Evolutionary conservation across 2,329 filamentous ascomycete species (phyloP), one percentile per base, ranked within the genome.

Genomic region (Alternaria rosae): DNA sequence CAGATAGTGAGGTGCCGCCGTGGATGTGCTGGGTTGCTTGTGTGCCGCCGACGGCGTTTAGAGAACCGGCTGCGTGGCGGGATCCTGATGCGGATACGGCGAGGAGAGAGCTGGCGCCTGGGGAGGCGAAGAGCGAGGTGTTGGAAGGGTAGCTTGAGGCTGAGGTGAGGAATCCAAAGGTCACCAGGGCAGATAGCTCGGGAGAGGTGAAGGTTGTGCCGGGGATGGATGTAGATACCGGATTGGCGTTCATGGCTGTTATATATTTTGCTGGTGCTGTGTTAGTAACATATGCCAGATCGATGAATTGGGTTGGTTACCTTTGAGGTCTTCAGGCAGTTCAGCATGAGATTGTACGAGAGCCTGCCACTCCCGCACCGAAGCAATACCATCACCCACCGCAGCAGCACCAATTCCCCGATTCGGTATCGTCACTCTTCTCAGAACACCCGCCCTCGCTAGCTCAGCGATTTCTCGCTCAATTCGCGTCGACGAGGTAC

Each of bases 381-480:
- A 81, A 13, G 91, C 85, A 11, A 93, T 79, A 1, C 86, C 87
- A 74, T 93, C 90, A 12, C 89, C 89, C 50, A 87, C 83, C 15
- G 85, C 84, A 12, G 78, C 73, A n/a, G 85, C 83, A 54, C 87
- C 86, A 63, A 83, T 83, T 4, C 86, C 88, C 11, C 88, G 81
- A 38, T 86, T 82, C 12, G 88, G 86, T n/a, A 93, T 85, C 2
- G 85, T 83, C 11, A 93, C 82, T 73, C 87, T 87, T 43, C 89
- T 82, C 47, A 92, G 62, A 5, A 84, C 79, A 0, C 90, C 89
- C 11, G 81, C 82, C 12, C 83, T 80, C 17, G 86, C 77, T 35
- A 92, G 82, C 69, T 88, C 85, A 4, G 86, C 88, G 20, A 91
- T 83, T 74, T 92, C 90, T 47, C 91, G 83, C 77, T 93, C 91